A percentile compares a stretch with the other conserved stretches of the same genome.
These are phyloP conservation scores for Tylopilus balloui DNA, from an alignment of 768 basidiomycete genomes.

Conservation along the genomic window DNA sequence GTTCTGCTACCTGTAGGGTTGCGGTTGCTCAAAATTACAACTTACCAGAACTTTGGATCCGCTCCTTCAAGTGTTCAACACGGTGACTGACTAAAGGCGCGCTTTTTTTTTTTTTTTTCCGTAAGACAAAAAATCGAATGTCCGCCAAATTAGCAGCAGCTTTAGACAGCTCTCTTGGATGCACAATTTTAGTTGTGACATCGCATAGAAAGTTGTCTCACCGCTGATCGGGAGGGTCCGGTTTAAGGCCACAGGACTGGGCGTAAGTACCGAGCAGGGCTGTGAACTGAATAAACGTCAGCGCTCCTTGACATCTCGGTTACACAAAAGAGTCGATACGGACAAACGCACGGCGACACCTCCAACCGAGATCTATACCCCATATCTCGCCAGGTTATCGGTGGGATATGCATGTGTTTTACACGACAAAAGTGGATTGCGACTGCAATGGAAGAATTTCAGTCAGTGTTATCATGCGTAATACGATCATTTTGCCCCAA, in stretches of 20 bases:
- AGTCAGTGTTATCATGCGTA: constrained; percentile 7
- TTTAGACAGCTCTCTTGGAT: not conserved
- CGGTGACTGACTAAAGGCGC: not conserved
- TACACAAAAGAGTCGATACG: constrained; percentile 10
- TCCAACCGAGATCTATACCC: constrained; percentile 18
- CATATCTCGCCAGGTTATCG: constrained; percentile 14
- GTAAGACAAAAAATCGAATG: not conserved
- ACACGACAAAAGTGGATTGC: constrained; percentile 9
- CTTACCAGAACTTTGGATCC: constrained; percentile 8
- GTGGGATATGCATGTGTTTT: constrained; percentile 10
- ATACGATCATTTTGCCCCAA: not conserved
- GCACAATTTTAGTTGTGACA: constrained; percentile 25
- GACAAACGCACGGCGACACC: constrained; percentile 6
- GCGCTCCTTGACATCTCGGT: constrained; percentile 1
- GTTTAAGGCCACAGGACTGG: constrained; percentile 4
- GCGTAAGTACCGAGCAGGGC: constrained; percentile 7
- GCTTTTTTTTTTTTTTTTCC: not conserved
- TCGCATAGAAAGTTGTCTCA: constrained; percentile 6
- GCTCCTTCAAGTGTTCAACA: not conserved
- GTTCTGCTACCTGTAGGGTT: constrained; percentile 2
- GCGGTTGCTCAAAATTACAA: constrained; percentile 7
- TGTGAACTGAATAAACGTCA: constrained; percentile 12
- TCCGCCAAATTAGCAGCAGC: not conserved
- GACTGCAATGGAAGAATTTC: constrained; percentile 15
- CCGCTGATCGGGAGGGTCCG: constrained; percentile 4